Evolutionary conservation across 805 yeast genomes (phyloP).

Genomic region (Candida ovalis): DNA sequence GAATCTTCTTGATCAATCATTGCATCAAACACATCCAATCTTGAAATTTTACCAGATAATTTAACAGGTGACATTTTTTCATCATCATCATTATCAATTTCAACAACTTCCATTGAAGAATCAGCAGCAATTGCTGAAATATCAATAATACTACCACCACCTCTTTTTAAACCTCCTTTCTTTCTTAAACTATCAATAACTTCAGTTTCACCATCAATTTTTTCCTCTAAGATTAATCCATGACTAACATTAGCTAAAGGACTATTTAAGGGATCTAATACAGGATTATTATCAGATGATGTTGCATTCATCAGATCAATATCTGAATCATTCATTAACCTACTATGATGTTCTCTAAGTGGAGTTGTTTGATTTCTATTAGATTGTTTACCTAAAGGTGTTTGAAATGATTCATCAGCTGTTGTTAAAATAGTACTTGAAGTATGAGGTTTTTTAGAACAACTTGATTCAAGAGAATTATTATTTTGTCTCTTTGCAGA

Average conservation of each 20-base stretch:
- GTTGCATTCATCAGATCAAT: constrained; percentile 13
- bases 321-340: constrained; percentile 20
- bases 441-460: constrained; percentile 9
- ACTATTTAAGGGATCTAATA: constrained; percentile 22
- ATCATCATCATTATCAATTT: constrained; percentile 4
- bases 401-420: constrained; percentile 16
- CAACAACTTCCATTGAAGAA: constrained; percentile 15
- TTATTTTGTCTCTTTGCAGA: constrained; percentile 15
- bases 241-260: constrained; percentile 32
- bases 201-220: constrained; percentile 26
- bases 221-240: constrained; percentile 21
- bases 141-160: constrained; percentile 12
- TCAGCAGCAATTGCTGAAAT: constrained; percentile 21
- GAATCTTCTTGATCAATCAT: constrained; percentile 20
- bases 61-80: constrained; percentile 27
- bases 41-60: constrained; percentile 15
- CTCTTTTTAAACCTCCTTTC: neutral
- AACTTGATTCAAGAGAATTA: constrained; percentile 4
- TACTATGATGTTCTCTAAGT: constrained; percentile 22
- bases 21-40: constrained; percentile 19
- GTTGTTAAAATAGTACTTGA: neutral
- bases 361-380: constrained; percentile 14
- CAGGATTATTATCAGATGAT: constrained; percentile 11
- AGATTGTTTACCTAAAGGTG: constrained; percentile 13
- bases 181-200: constrained; percentile 19